A percentile compares a stretch with the other conserved stretches of the same genome.
Conservation (phyloP, 441 rosid genomes). For the Erodium moschatum region DNA sequence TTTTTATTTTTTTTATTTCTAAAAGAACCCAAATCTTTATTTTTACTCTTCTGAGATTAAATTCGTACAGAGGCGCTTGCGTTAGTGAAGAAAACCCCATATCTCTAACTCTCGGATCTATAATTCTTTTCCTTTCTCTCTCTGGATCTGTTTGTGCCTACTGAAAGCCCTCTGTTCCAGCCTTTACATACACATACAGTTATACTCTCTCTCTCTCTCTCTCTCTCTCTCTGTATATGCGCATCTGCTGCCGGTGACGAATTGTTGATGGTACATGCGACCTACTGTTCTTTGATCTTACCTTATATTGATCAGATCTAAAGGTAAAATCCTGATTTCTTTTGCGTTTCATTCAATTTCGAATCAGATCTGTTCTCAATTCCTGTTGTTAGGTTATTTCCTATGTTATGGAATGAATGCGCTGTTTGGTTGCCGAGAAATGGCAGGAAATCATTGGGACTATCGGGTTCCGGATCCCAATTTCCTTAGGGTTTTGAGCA, state of each 20-base stretch:
- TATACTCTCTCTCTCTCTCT: no score
- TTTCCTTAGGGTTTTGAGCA: not conserved
- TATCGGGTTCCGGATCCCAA: not conserved
- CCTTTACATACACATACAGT: no score
- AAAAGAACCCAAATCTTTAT: not conserved
- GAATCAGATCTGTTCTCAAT: not conserved
- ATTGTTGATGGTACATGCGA: not conserved
- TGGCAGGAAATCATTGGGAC: not conserved
- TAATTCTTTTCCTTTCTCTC: not conserved
- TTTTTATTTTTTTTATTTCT: not conserved
- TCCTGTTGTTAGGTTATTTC: not conserved
- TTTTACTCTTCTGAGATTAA: not conserved
- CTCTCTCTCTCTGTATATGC: not conserved
- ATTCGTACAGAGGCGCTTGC: not conserved
- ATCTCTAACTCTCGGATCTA: not conserved
- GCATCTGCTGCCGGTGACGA: slow-evolving; percentile 2
- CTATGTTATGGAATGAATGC: not conserved
- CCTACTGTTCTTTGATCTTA: not conserved
- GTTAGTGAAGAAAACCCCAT: not conserved
- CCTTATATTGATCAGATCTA: not conserved
- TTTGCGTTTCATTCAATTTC: not conserved
- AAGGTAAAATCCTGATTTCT: slow-evolving; percentile 2
- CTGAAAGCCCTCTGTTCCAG: not conserved
- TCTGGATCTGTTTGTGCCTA: not conserved
- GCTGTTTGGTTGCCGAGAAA: not conserved